Evolutionary conservation across 2,329 filamentous ascomycete genomes (phyloP).

Genomic region (Arthrocladium fulminans): DNA sequence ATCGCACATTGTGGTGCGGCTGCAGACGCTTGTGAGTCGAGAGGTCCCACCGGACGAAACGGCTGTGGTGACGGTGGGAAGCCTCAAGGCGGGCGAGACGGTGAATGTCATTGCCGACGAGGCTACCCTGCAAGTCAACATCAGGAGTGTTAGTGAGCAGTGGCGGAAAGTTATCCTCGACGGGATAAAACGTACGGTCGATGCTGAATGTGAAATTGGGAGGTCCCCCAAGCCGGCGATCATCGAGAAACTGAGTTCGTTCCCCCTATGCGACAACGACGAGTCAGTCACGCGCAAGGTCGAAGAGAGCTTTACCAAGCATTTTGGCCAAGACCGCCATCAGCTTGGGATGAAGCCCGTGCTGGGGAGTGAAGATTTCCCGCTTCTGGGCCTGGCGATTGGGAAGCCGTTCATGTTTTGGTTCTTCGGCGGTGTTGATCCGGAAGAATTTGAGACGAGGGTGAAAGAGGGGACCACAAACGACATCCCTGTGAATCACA

Average conservation of each 20-base stretch:
- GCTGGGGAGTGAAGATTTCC: slow-evolving; percentile 48
- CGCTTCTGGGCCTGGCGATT: slow-evolving; percentile 43
- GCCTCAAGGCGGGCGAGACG: slow-evolving; percentile 49
- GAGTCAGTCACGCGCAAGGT: slow-evolving; percentile 34
- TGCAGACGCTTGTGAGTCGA: slow-evolving; percentile 52
- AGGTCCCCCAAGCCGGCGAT: slow-evolving; percentile 41
- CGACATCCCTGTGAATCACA: slow-evolving; percentile 52
- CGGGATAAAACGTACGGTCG: slow-evolving; percentile 46
- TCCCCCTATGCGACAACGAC: slow-evolving; percentile 49
- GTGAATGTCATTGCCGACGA: slow-evolving; percentile 53
- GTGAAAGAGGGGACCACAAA: slow-evolving; percentile 37
- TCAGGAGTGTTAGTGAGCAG: slow-evolving; percentile 39
- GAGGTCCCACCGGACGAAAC: slow-evolving; percentile 47
- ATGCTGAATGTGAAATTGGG: slow-evolving; percentile 46
- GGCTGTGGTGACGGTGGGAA: slow-evolving; percentile 51
- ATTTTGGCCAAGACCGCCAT: slow-evolving; percentile 36
- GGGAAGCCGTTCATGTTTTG: slow-evolving; percentile 48
- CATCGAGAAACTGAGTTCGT: slow-evolving; percentile 40
- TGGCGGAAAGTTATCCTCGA: slow-evolving; percentile 41
- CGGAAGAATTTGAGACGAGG: slow-evolving; percentile 39
- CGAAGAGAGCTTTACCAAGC: slow-evolving; percentile 36
- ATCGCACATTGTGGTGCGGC: slow-evolving; percentile 44
- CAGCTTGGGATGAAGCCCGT: slow-evolving; percentile 16
- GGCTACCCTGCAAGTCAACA: slow-evolving; percentile 48
- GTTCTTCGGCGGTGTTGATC: slow-evolving; percentile 47